Evolutionary conservation across 768 basidiomycete genomes (phyloP), one percentile per base, ranked within the genome.

Genomic region (Leccinum variicolor): DNA sequence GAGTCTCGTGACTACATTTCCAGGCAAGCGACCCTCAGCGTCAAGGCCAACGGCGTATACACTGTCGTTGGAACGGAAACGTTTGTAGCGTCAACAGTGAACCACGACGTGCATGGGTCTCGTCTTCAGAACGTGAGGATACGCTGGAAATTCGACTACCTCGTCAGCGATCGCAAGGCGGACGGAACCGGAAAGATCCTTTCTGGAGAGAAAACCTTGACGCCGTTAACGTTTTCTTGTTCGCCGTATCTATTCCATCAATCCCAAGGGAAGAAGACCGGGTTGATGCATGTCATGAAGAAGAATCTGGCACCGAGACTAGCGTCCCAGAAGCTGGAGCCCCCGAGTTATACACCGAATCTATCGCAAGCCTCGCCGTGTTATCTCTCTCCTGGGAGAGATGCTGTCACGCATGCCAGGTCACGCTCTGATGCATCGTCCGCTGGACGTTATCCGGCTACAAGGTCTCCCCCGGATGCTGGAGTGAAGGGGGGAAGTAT

Each of bases 91-190:
- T 46, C 64, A 39, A 61, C 64, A 11, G 58, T 57, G 10, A 65
- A 66, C 39, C 39, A 58, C 34, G 65, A 70, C 28, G 52, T 48
- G 8, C 59, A 50, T 7, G 70, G 61, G 9, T 36, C 33, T 33
- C 62, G 64, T 23, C 54, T 50, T 50, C 72, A 71, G 4, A 69
- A 73, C 29, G 67, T 69, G 21, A 82, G 79, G 56, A 73, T 90
- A 17, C 74, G 75, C 23, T 94, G 92, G 93, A 82, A 83, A 55
- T 87, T 94, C 61, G 87, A 90, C 55, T 94, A 94, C 67, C 66
- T 85, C 31, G 87, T 94, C 10, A 81, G 82, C 41, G 84, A 90
- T 61, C 77, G 83, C 31, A 71, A 75, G 53, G 72, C 73, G 23
- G 77, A 81, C 23, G 68, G 69, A 7, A 74, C 77, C 4, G 81